phyloP scores from a whole-genome alignment of 257 asterid species.

The Rauvolfia tetraphylla region DNA sequence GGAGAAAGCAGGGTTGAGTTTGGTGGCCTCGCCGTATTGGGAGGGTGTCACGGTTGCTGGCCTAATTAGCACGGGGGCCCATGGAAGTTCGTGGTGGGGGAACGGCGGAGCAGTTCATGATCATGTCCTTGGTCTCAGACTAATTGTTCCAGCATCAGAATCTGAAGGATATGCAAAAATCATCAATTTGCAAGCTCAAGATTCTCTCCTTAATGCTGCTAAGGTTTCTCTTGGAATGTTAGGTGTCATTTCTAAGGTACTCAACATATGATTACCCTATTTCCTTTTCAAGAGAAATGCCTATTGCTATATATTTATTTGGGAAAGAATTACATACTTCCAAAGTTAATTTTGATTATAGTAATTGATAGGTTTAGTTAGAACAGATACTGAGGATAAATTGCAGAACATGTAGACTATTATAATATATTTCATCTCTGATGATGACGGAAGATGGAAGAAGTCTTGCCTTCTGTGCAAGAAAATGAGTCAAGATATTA shows the following conservation, averaged over 20 bases:
- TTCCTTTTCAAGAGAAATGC: neutral
- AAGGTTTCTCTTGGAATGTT: constrained; percentile 65
- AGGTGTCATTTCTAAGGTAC: constrained; percentile 81
- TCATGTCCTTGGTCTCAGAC: constrained; percentile 51
- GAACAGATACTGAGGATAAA: too few relatives aligned
- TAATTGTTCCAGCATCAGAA: constrained; percentile 46
- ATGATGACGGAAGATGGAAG: too few relatives aligned
- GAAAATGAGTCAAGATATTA: too few relatives aligned
- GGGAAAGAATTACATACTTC: too few relatives aligned
- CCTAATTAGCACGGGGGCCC: constrained; percentile 67
- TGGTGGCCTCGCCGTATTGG: constrained; percentile 84
- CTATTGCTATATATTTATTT: too few relatives aligned
- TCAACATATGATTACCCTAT: constrained; percentile 8
- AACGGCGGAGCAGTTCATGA: constrained; percentile 84
- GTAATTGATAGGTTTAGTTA: too few relatives aligned
- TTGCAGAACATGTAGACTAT: too few relatives aligned
- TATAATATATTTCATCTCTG: too few relatives aligned
- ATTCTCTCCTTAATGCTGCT: constrained; percentile 53
- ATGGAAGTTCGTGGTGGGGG: constrained; percentile 97
- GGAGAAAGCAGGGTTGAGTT: constrained; percentile 58
- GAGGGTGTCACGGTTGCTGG: constrained; percentile 86
- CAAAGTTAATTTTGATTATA: too few relatives aligned
- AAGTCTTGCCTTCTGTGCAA: too few relatives aligned
- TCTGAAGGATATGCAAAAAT: constrained; percentile 54
- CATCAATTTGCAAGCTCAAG: constrained; percentile 27